These are phyloP conservation scores for Aspergillus vadensis DNA, from an alignment of 2,329 filamentous ascomycete species.

Conservation along the genomic window DNA sequence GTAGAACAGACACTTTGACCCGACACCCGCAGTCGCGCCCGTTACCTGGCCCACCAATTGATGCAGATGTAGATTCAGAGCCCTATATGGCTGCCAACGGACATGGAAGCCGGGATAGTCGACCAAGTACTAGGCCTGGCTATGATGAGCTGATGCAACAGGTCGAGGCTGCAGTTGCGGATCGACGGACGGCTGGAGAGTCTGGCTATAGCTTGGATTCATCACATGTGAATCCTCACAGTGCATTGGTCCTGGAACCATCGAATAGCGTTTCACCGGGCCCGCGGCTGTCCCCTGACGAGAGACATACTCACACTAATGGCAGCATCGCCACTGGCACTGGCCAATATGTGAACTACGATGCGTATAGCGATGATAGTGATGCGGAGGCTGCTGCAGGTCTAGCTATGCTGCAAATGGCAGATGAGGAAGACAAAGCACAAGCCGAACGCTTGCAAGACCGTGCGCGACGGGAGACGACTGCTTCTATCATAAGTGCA, in stretches of 20 bases:
- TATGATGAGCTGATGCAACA: conserved; percentile 62
- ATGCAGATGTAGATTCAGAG: conserved; percentile 39
- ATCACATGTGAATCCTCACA: conserved; percentile 23
- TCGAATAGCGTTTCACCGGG: conserved; percentile 16
- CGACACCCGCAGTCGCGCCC: conserved; percentile 61
- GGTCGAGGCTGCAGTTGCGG: conserved; percentile 56
- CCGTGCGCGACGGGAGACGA: conserved; percentile 61
- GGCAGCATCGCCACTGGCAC: conserved; percentile 47
- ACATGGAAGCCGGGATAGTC: conserved; percentile 32
- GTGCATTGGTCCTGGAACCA: background rate
- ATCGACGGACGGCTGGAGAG: conserved; percentile 28
- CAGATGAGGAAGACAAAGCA: conserved; percentile 72
- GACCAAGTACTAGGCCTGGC: conserved; percentile 42
- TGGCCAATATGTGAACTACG: conserved; percentile 50
- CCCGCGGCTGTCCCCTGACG: conserved; percentile 44
- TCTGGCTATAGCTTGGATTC: conserved; percentile 30
- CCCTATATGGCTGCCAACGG: conserved; percentile 23
- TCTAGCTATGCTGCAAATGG: conserved; percentile 78
- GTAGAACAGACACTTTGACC: conserved; percentile 55
- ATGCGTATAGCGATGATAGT: conserved; percentile 69
- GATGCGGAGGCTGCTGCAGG: conserved; percentile 87
- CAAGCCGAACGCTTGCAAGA: conserved; percentile 49
- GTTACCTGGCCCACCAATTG: conserved; percentile 59
- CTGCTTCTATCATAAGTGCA: conserved; percentile 53
- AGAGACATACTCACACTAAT: conserved; percentile 53